Evolutionary conservation across 139 green algal genomes (phyloP), one percentile per base, ranked within the genome.

Genomic region (Chlorella sp.): DNA sequence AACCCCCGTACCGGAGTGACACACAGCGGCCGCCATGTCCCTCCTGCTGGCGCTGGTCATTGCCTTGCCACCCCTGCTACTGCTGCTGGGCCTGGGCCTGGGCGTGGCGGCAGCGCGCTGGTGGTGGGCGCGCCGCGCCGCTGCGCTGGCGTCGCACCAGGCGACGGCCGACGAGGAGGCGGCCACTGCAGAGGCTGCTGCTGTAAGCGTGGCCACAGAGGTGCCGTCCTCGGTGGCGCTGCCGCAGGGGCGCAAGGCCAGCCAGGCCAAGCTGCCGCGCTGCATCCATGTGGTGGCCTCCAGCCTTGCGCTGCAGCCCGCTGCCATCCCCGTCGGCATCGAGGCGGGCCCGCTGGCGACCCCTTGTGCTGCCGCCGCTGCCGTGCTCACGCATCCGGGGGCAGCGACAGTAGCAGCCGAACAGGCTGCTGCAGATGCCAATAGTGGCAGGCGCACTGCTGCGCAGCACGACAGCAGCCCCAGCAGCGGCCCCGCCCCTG

Each of bases 11-110:
- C 51, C 51, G 51, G 51, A 60, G 51, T 60, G 51, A 9, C 51
- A 23, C 12, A 60, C 11, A 60, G 51, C 51, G 51, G 51, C 51
- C 51, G n/a, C 51, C 51, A 60, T 60, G 51, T 60, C 18, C 44
- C 7, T 9, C 44, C 44, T 78, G 30, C 64, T 84, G 18, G 79
- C 78, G 41, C 47, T 84, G 7, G 64, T 76, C 44, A 68, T 67
- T 21, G 79, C 78, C 26, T 65, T 84, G 2, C 79, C 79, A 1
- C 30, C 44, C 4, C 11, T 68, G 9, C 47, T 84, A 23, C 47
- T 84, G 20, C 11, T 75, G 20, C 26, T 84, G 41, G 79, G 79
- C 4, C 0, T 84, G 23, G 64, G 15, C 6, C 15, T 68, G 1
- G 79, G 79, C 15, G 44, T 76, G 7, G 79, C 65, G 30, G 55